Evolutionary conservation across 768 basidiomycete genomes (phyloP), one percentile per base, ranked within the genome.

Genomic region (Royoungia palumana): DNA sequence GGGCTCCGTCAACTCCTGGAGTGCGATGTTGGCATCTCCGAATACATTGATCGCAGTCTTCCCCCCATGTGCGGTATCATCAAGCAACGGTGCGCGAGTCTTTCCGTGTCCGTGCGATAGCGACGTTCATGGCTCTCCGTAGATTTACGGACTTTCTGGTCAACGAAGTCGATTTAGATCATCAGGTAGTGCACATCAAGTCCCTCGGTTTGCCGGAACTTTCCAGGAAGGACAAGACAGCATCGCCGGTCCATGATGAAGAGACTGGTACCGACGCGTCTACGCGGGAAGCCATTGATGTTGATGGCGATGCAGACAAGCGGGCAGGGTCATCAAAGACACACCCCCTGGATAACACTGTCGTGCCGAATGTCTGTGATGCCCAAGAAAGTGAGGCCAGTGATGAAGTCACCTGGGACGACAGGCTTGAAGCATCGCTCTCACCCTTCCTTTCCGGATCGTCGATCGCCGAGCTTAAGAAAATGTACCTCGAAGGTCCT

Each of bases 141-240:
- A 96, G 94, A 60, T 98, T 98, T 67, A 95, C 95, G 35, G 96
- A 99, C 69, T 99, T 99, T 64, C 60, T 98, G 59, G 96, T 99
- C 17, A 87, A 79, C 60, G 96, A 99, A 70, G 85, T 99, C 27
- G 84, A 89, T 61, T 77, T 82, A 51, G 84, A 90, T 55, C 79
- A 85, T 37, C 81, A 88, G 54, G 85, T 90, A 8, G 71, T 96
- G 16, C 87, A 89, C 61, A 62, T 99, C 28, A 90, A 89, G 64
- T 80, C 82, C 45, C 77, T 98, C 34, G 78, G 72, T 30, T 83
- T 82, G 62, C 94, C 92, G 3, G 74, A 78, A 50, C 28, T 12
- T 12, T 75, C 72, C 10, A 79, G 78, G 57, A 77, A 74, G 56
- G 60, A 55, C 30, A 63, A 63, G 44, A 46, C 38, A 9, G 32